phyloP scores from a whole-genome alignment of 176 grass and related monocot genomes.

The Oryza glaberrima region DNA sequence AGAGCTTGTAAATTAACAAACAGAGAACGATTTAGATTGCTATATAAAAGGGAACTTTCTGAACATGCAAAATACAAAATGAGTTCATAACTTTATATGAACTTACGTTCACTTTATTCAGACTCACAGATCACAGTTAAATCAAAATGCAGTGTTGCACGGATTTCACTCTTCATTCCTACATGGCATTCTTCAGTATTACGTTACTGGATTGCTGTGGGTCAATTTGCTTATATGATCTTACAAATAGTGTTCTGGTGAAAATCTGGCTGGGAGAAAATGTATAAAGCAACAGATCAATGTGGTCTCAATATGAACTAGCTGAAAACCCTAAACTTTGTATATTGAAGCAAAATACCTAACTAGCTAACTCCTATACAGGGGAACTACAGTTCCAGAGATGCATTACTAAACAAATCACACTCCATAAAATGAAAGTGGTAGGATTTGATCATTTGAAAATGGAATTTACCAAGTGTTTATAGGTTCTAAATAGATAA shows the following conservation, averaged over 20 bases:
- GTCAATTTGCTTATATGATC: conserved; percentile 10
- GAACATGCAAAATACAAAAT: not conserved
- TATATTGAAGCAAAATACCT: conserved; percentile 12
- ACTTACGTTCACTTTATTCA: conserved; percentile 9
- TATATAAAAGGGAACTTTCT: conserved; percentile 6
- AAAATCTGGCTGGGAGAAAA: conserved; percentile 8
- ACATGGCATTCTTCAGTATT: conserved; percentile 15
- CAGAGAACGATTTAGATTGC: not conserved
- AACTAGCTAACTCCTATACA: not conserved
- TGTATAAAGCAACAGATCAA: not conserved
- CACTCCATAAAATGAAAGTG: not conserved
- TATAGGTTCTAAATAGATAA: not conserved
- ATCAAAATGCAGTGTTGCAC: not conserved
- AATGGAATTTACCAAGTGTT: conserved; percentile 6
- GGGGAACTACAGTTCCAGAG: not conserved
- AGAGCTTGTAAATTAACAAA: conserved; percentile 25
- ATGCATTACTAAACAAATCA: not conserved
- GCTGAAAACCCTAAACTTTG: conserved; percentile 5
- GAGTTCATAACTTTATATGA: not conserved
- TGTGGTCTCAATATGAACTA: conserved; percentile 11
- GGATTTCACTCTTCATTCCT: conserved; percentile 3
- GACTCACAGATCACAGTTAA: conserved; percentile 8
- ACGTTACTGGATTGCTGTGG: conserved; percentile 5
- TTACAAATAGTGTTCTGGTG: not conserved
- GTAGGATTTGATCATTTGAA: conserved; percentile 11